Evolutionary conservation across 805 yeast genomes (phyloP).

Genomic region (Metschnikowia drakensbergensis): DNA sequence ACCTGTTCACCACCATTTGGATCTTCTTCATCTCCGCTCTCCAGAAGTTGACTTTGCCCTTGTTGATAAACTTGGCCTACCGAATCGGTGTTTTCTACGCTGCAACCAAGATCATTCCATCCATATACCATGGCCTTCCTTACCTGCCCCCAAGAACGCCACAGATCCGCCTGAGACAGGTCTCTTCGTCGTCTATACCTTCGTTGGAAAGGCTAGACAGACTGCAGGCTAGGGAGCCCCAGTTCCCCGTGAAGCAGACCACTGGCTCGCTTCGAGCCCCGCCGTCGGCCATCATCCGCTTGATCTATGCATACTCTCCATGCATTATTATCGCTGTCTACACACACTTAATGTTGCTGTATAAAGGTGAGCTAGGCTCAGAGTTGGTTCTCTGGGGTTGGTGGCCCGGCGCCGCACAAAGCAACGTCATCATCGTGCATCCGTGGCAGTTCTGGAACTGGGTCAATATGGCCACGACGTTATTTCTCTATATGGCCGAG

Average conservation of each 20-base stretch:
- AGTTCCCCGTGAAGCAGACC: neutral
- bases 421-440: slow-evolving; percentile 38
- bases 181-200: slow-evolving; percentile 26
- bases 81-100: slow-evolving; percentile 84
- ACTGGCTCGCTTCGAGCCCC: neutral
- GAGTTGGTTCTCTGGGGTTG: slow-evolving; percentile 60
- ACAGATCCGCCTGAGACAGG: slow-evolving; percentile 30
- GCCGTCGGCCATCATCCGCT: slow-evolving; percentile 41
- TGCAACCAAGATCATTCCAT: slow-evolving; percentile 91
- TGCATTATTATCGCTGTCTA: slow-evolving; percentile 93
- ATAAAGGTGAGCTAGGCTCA: slow-evolving; percentile 67
- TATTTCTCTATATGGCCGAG: slow-evolving; percentile 78
- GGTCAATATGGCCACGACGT: slow-evolving; percentile 81
- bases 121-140: slow-evolving; percentile 45
- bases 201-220: slow-evolving; percentile 7
- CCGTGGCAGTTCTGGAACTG: slow-evolving; percentile 99
- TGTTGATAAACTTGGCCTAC: slow-evolving; percentile 76
- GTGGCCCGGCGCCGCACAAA: slow-evolving; percentile 30
- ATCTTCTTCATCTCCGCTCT: slow-evolving; percentile 49
- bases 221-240: slow-evolving; percentile 4
- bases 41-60: slow-evolving; percentile 72
- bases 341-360: slow-evolving; percentile 89
- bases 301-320: slow-evolving; percentile 86
- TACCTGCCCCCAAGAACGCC: slow-evolving; percentile 42
- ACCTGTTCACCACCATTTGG: slow-evolving; percentile 52